Conservation (phyloP, 441 rosid genomes). For the Monsonia emarginata region DNA sequence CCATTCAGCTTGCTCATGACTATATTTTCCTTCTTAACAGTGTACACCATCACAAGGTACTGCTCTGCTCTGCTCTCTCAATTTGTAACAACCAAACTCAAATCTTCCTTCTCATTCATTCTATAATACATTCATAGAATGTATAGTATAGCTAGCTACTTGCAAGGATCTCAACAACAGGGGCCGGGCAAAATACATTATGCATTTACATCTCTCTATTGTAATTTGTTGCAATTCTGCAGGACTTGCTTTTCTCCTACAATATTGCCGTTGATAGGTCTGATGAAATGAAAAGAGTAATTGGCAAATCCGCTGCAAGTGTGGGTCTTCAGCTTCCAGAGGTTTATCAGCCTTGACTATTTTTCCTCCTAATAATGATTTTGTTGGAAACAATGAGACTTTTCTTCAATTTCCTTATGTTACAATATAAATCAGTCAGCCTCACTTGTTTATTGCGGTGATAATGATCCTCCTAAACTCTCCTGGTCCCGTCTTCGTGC, state of each 20-base stretch:
- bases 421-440: too few species aligned
- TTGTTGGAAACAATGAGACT: neutral
- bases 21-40: conserved; percentile 56
- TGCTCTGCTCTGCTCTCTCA: too few species aligned
- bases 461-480: too few species aligned
- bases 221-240: conserved; percentile 16
- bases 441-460: too few species aligned
- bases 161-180: neutral
- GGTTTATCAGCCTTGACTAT: conserved; percentile 36
- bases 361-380: neutral
- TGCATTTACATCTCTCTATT: neutral
- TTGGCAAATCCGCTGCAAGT: conserved; percentile 77
- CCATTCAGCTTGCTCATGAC: conserved; percentile 39
- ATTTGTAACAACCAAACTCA: too few species aligned
- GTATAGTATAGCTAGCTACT: neutral
- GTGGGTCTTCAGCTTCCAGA: conserved; percentile 83
- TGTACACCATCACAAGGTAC: conserved; percentile 80
- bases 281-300: conserved; percentile 60
- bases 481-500: too few species aligned
- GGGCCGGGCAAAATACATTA: neutral
- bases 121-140: neutral
- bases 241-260: conserved; percentile 85
- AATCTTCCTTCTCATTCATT: too few species aligned
- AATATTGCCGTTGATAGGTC: conserved; percentile 80
- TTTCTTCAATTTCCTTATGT: neutral